phyloP scores from a whole-genome alignment of 169 alveolate species.

The Plasmodium gonderi region DNA sequence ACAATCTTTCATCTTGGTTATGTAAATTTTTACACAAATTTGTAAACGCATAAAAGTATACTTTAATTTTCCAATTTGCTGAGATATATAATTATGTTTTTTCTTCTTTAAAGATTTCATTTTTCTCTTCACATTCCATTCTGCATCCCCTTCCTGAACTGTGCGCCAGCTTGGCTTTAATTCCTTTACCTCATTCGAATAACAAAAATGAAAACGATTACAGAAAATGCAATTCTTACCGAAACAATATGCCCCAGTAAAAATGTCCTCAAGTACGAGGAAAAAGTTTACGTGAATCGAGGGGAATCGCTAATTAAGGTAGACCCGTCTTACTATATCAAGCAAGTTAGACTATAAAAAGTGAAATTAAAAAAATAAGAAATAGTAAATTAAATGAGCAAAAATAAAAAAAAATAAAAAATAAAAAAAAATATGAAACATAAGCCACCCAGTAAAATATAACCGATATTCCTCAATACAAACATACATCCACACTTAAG shows the following conservation, averaged over 20 bases:
- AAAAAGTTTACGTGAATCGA: constrained; percentile 1
- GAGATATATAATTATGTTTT: not conserved
- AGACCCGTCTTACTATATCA: constrained; percentile 2
- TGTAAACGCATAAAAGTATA: not conserved
- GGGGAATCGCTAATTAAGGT: constrained; percentile 22
- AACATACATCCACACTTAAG: too few species aligned
- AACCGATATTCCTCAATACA: not conserved
- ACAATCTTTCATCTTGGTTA: not conserved
- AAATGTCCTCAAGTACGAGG: constrained; percentile 1
- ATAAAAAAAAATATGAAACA: not conserved
- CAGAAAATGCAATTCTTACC: not conserved
- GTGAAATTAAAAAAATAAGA: not conserved
- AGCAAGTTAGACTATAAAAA: not conserved
- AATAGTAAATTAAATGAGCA: too few species aligned
- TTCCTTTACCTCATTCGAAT: not conserved
- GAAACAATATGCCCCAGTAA: constrained; percentile 10
- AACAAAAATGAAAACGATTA: constrained; percentile 12
- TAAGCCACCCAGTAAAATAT: not conserved
- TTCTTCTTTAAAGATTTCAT: not conserved
- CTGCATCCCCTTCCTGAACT: not conserved
- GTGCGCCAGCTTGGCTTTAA: not conserved
- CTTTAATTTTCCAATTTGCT: not conserved
- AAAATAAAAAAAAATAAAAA: not conserved
- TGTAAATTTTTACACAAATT: not conserved
- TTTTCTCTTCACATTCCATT: not conserved